Evolutionary conservation across 225 moss, liverwort and hornwort genomes (phyloP).

Genomic region (Takakia lepidozioides): DNA sequence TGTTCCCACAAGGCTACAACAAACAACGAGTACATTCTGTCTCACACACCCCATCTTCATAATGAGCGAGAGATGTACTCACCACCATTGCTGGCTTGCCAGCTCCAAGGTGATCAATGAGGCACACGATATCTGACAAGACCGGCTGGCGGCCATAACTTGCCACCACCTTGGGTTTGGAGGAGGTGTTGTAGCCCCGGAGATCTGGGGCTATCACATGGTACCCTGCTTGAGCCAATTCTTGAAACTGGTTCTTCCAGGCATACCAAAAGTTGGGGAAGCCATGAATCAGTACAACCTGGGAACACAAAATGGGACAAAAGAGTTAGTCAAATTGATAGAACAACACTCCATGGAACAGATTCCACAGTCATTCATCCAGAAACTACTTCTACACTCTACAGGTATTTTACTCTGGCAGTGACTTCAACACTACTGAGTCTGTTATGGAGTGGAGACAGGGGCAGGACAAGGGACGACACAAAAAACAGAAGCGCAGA

Average conservation of each 20-base stretch:
- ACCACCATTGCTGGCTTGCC: constrained; percentile 67
- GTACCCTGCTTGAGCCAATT: constrained; percentile 62
- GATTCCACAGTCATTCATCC: too few relatives aligned
- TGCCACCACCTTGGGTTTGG: constrained; percentile 37
- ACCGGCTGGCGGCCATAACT: constrained; percentile 38
- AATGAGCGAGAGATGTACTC: constrained; percentile 8
- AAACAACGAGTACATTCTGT: too few relatives aligned
- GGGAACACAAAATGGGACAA: background rate
- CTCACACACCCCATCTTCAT: too few relatives aligned
- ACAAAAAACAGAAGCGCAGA: too few relatives aligned
- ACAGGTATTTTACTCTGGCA: too few relatives aligned
- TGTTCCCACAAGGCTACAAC: too few relatives aligned
- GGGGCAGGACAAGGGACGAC: too few relatives aligned
- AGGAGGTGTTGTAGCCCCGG: constrained; percentile 73
- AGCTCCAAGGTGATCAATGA: constrained; percentile 56
- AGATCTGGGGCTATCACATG: constrained; percentile 71
- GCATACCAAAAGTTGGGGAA: constrained; percentile 85
- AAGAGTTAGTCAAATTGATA: too few relatives aligned
- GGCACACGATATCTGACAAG: constrained; percentile 44
- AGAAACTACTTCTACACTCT: too few relatives aligned
- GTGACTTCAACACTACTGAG: too few relatives aligned
- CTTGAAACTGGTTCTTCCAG: constrained; percentile 70
- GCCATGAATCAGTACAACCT: constrained; percentile 73
- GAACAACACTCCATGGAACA: too few relatives aligned
- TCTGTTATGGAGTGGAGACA: background rate